Base-by-base conservation (phyloP, 805 yeast genomes). In the Clavispora vitiphila region DNA sequence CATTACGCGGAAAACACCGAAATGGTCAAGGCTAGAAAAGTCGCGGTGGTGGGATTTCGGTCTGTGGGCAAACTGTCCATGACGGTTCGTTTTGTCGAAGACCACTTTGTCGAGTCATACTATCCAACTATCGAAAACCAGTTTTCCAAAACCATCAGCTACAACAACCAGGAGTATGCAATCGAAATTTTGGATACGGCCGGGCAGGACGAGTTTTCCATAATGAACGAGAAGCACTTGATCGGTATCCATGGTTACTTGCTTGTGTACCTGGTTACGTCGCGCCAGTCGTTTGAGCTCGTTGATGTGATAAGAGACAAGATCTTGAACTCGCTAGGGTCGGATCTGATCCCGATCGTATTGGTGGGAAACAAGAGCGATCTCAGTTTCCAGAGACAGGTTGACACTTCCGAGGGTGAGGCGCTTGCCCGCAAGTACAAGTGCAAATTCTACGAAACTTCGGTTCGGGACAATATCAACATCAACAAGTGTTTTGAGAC, bases 61-160 rank as follows among this genome's bases (percentile, higher is more conserved):
- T 84, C 90, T 27, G 96, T 88, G 19, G 96, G 95, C 1, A 83
- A 89, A 64, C 86, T 95, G 23, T 83, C 96, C 2, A 68, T 88
- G 67, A 83, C 89, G 1, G 87, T 86, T 9, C 81, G 88, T 52
- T 89, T 81, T 60, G 91, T 85, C 6, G 96, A 89, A 55, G 85
- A 86, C 53, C 91, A 86, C 57, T 89, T 88, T 59, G 85, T 86
- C 19, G 96, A 89, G 61, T 75, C 83, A 25, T 88, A 89, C 64
- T 89, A 87, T 61, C 96, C 96, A 23, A 89, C 96, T 5, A 86
- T 86, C 47, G 95, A 87, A 60, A 87, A 86, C 62, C 90, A 85
- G 62, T 86, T 85, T 62, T 73, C 80, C 57, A 87, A 85, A 58
- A 71, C 74, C 26, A 73, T 88, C 56, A 73, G 71, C 44, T 78